A percentile compares a stretch with the other conserved stretches of the same genome.
These are phyloP conservation scores for Brasilioporus rufonigricans DNA, from an alignment of 768 basidiomycete species.

Conservation along the genomic window DNA sequence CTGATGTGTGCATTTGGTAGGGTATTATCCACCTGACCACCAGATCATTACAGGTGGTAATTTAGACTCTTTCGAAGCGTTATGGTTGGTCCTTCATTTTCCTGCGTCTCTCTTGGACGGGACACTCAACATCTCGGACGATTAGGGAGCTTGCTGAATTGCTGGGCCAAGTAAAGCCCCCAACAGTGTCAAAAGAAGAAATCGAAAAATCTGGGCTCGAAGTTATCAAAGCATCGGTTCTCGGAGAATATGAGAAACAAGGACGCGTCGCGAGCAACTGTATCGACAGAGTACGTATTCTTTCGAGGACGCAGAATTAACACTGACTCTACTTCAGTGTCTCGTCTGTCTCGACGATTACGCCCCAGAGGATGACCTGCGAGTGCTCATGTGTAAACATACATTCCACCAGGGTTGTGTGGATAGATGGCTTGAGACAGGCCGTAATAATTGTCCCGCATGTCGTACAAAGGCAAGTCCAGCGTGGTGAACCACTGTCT, in stretches of 20 bases:
- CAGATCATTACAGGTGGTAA: constrained; percentile 81
- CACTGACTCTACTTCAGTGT: constrained; percentile 44
- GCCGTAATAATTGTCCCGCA: constrained; percentile 89
- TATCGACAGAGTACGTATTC: constrained; percentile 62
- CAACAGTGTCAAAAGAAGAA: constrained; percentile 78
- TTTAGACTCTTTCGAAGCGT: constrained; percentile 76
- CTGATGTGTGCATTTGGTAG: constrained; percentile 35
- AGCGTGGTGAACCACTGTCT: background rate
- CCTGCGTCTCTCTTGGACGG: background rate
- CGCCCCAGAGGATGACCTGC: constrained; percentile 68
- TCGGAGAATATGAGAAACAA: constrained; percentile 54
- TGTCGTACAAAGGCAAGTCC: constrained; percentile 71
- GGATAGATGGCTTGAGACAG: constrained; percentile 82
- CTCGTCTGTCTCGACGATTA: constrained; percentile 90
- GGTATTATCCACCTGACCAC: constrained; percentile 91
- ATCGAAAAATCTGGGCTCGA: constrained; percentile 83
- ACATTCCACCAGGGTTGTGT: constrained; percentile 90
- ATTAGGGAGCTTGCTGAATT: constrained; percentile 78
- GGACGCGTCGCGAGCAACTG: constrained; percentile 76
- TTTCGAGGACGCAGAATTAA: background rate
- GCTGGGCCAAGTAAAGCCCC: constrained; percentile 78
- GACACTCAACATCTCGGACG: background rate
- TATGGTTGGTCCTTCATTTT: constrained; percentile 50
- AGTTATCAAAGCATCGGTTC: constrained; percentile 55
- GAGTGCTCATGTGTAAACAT: constrained; percentile 81